Percentiles rank a stretch among this genome's conserved stretches.
Evolutionary conservation across 2,329 filamentous ascomycete genomes (phyloP).

Genomic region (Orbilia quercus): DNA sequence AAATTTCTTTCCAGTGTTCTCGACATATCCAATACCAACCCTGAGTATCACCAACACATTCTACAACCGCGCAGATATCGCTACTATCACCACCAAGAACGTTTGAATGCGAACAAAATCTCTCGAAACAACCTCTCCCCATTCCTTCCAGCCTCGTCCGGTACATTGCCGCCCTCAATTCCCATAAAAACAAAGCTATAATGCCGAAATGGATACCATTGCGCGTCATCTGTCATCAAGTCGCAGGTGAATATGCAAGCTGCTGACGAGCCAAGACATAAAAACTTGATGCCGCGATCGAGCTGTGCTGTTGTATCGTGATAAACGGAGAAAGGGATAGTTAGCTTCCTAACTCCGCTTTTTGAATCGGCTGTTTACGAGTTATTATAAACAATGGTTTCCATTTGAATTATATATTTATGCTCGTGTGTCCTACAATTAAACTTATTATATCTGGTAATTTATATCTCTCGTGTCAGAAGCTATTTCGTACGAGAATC

Average conservation of each 20-base stretch:
- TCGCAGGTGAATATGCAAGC: conserved; percentile 34
- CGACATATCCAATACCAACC: no score
- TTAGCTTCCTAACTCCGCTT: background rate
- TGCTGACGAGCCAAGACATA: conserved; percentile 23
- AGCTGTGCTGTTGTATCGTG: no score
- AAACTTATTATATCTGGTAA: no score
- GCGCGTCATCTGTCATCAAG: conserved; percentile 15
- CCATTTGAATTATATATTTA: no score
- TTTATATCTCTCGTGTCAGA: no score
- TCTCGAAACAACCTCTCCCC: background rate
- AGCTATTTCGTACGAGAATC: no score
- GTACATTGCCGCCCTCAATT: background rate
- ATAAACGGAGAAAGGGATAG: background rate
- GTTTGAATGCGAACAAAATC: background rate
- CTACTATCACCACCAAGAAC: background rate
- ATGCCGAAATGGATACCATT: background rate
- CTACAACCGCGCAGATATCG: background rate
- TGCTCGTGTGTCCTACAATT: no score
- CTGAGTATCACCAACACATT: conserved; percentile 1
- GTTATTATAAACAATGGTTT: no score
- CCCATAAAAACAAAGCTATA: background rate
- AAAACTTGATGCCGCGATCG: background rate
- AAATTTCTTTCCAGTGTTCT: no score
- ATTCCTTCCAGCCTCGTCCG: background rate
- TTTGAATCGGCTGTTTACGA: no score